phyloP scores from a whole-genome alignment of 306 rosid genomes.

The Fragaria nilgerrensis region DNA sequence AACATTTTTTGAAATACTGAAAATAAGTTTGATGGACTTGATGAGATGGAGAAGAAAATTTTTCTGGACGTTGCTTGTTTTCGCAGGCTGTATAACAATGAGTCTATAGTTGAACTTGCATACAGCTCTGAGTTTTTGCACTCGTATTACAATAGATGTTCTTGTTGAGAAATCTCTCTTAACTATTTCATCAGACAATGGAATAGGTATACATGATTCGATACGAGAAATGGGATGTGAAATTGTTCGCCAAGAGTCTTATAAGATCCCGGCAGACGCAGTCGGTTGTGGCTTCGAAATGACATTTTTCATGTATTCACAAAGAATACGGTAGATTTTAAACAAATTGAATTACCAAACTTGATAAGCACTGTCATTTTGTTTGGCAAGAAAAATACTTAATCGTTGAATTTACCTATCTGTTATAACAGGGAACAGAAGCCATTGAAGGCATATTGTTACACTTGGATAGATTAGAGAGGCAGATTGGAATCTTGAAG shows the following conservation, averaged over 20 bases:
- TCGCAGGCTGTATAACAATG: slow-evolving; percentile 24
- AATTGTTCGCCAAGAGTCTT: slow-evolving; percentile 22
- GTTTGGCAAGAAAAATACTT: background rate
- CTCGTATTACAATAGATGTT: slow-evolving; percentile 21
- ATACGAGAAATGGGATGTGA: slow-evolving; percentile 30
- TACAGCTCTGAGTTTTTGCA: background rate
- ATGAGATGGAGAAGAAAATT: slow-evolving; percentile 6
- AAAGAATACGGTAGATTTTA: slow-evolving; percentile 8
- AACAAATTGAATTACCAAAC: background rate
- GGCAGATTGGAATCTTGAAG: background rate
- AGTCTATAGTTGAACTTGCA: background rate
- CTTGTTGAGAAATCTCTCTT: slow-evolving; percentile 42
- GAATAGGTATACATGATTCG: slow-evolving; percentile 31
- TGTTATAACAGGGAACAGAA: slow-evolving; percentile 2
- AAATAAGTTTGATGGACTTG: slow-evolving; percentile 22
- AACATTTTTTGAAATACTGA: background rate
- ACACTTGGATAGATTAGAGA: background rate
- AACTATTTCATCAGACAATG: background rate
- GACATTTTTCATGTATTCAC: slow-evolving; percentile 30
- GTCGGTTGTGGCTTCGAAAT: slow-evolving; percentile 19
- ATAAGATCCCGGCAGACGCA: background rate
- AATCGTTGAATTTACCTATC: background rate
- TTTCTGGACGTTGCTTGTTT: slow-evolving; percentile 36
- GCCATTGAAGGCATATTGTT: background rate
- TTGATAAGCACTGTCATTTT: background rate